These are phyloP conservation scores for Coriolopsis trogii DNA, from an alignment of 1,284 basidiomycete species.

Conservation along the genomic window DNA sequence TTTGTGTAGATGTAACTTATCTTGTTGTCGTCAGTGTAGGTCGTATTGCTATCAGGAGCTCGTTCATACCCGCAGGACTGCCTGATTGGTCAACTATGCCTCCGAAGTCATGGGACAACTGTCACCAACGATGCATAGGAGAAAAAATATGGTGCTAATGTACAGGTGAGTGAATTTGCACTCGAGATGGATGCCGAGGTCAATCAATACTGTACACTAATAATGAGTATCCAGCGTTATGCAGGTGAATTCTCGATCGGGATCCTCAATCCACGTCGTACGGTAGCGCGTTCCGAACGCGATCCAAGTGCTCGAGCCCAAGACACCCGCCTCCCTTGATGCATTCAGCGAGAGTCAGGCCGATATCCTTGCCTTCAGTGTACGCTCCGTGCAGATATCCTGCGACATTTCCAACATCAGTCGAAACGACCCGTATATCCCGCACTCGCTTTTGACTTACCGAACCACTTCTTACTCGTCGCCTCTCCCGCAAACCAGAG, in stretches of 20 bases:
- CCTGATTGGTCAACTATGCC: no score
- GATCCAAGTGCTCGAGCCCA: slow-evolving; percentile 31
- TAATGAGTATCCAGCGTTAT: no score
- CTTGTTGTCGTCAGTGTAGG: slow-evolving; percentile 1
- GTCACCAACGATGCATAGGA: not conserved
- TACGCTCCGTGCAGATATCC: slow-evolving; percentile 43
- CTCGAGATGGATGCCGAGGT: no score
- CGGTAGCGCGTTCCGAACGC: slow-evolving; percentile 32
- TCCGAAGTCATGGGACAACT: no score
- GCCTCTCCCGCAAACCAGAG: slow-evolving; percentile 70
- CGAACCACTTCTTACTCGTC: slow-evolving; percentile 59
- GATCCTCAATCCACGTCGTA: slow-evolving; percentile 23
- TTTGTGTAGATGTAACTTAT: slow-evolving; percentile 50
- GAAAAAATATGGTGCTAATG: not conserved
- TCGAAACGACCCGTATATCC: not conserved
- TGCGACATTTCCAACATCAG: slow-evolving; percentile 3
- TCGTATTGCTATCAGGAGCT: not conserved
- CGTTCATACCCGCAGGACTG: no score
- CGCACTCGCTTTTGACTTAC: slow-evolving; percentile 32
- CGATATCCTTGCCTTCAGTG: slow-evolving; percentile 36
- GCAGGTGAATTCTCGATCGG: not conserved
- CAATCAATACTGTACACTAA: no score
- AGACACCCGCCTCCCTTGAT: slow-evolving; percentile 27
- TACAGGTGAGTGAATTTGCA: slow-evolving; percentile 9
- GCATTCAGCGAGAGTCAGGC: slow-evolving; percentile 27